phyloP scores from a whole-genome alignment of 768 basidiomycete genomes.

The Kwoniella botswanensis region DNA sequence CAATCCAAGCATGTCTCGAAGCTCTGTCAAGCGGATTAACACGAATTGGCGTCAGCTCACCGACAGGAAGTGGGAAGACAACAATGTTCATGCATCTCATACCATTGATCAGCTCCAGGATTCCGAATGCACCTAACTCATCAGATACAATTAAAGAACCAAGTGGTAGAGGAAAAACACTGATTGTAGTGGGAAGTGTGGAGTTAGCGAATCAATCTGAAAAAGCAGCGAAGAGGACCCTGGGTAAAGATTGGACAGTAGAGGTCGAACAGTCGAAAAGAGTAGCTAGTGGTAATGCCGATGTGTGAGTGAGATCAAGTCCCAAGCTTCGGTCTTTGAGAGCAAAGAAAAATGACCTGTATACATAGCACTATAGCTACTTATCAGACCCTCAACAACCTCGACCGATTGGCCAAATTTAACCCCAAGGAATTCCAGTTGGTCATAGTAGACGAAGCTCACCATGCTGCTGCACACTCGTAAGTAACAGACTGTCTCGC shows the following conservation, averaged over 20 bases:
- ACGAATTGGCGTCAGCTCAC: slow-evolving; percentile 59
- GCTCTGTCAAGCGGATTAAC: slow-evolving; percentile 72
- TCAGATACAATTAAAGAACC: not conserved
- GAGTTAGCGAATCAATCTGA: slow-evolving; percentile 90
- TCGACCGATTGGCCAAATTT: slow-evolving; percentile 74
- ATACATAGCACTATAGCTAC: slow-evolving; percentile 49
- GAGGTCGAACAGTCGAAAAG: slow-evolving; percentile 90
- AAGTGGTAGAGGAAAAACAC: slow-evolving; percentile 55
- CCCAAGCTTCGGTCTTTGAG: no score
- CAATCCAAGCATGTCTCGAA: slow-evolving; percentile 74
- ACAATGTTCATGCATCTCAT: slow-evolving; percentile 87
- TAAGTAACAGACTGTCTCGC: slow-evolving; percentile 58
- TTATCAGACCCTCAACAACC: slow-evolving; percentile 70
- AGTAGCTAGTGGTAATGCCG: slow-evolving; percentile 76
- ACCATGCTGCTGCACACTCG: slow-evolving; percentile 92
- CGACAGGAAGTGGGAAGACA: slow-evolving; percentile 70
- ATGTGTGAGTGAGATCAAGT: slow-evolving; percentile 67
- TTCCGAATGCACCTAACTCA: no score
- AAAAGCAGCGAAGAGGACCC: slow-evolving; percentile 68
- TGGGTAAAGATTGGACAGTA: slow-evolving; percentile 72
- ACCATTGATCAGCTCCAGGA: slow-evolving; percentile 62
- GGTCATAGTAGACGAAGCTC: slow-evolving; percentile 89
- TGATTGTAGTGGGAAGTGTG: slow-evolving; percentile 80
- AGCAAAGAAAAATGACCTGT: no score
- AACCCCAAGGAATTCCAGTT: slow-evolving; percentile 70